phyloP scores from a whole-genome alignment of 805 yeast genomes.

The Maudiozyma saulgeensis region DNA sequence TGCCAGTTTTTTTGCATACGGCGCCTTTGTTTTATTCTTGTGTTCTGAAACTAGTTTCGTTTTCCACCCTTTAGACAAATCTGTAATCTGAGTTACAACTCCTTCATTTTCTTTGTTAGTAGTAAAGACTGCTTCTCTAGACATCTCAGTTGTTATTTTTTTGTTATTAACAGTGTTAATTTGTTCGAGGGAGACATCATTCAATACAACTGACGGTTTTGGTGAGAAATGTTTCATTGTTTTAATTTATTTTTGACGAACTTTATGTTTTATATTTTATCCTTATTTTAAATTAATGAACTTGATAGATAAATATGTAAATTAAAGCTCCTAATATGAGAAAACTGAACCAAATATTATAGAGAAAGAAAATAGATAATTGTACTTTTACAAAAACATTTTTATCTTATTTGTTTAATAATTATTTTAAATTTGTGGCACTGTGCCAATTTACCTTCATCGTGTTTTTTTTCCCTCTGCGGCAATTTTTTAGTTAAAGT shows the following conservation, averaged over 20 bases:
- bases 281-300: no score
- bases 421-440: no score
- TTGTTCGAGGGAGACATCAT: neutral
- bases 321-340: no score
- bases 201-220: neutral
- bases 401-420: no score
- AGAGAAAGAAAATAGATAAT: no score
- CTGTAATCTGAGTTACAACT: neutral
- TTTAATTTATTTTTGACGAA: neutral
- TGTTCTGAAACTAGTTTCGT: neutral
- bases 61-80: neutral
- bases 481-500: no score
- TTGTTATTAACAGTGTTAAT: neutral
- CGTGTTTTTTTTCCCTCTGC: no score
- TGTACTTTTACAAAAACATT: no score
- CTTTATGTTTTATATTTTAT: neutral
- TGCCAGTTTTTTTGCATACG: no score
- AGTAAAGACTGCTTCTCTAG: neutral
- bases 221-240: neutral
- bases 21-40: neutral
- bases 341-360: no score
- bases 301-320: no score
- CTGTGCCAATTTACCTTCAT: no score
- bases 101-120: neutral
- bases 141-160: neutral